Conservation (phyloP, 805 yeast genomes). For the Pichia sporocuriosa region DNA sequence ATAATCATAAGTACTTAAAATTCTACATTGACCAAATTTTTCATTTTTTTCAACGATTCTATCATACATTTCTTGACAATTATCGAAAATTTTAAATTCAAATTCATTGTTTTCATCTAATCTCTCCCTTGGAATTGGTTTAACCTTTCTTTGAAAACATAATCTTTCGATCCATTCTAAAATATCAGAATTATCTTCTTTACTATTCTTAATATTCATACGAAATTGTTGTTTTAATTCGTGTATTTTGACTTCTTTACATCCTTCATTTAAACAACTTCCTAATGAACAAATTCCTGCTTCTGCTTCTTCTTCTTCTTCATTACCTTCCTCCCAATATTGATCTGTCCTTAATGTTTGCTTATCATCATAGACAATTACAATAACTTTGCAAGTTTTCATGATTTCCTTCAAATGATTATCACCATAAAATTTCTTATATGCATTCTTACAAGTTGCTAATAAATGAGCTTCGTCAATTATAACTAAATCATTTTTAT, state of each 20-base stretch:
- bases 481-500: conserved; percentile 33
- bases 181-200: conserved; percentile 28
- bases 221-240: conserved; percentile 35
- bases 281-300: conserved; percentile 33
- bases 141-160: conserved; percentile 30
- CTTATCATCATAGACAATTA: conserved; percentile 40
- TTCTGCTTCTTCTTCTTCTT: conserved; percentile 26
- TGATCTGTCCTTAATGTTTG: conserved; percentile 42
- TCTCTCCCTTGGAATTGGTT: conserved; percentile 28
- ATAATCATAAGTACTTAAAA: conserved; percentile 40
- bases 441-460: conserved; percentile 38
- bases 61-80: conserved; percentile 37
- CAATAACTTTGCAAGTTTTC: conserved; percentile 32
- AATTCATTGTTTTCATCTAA: conserved; percentile 13
- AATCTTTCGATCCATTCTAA: conserved; percentile 35
- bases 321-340: conserved; percentile 16
- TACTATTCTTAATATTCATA: conserved; percentile 22
- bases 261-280: not conserved
- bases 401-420: conserved; percentile 38
- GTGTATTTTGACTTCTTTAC: not conserved
- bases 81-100: conserved; percentile 32
- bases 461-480: conserved; percentile 42
- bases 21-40: conserved; percentile 35
- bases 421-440: conserved; percentile 37
- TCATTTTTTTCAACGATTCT: conserved; percentile 26